Evolutionary conservation across 345 rosid genomes (phyloP), one percentile per base, ranked within the genome.

Genomic region (Orychophragmus violaceus): DNA sequence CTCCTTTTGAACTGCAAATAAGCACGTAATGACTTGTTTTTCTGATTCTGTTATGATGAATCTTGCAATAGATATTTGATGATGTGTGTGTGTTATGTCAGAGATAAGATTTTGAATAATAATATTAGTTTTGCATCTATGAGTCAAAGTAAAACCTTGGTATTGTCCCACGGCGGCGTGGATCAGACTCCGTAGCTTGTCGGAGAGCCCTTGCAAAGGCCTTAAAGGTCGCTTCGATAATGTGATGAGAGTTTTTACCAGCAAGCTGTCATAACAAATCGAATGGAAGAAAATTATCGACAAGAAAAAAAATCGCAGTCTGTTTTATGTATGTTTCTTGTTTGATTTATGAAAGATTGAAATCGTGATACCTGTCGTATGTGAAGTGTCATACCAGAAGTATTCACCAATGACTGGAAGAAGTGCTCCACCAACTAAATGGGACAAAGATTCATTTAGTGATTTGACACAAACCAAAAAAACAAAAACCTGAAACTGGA

Each of bases 131-230:
- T n/a, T n/a, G n/a, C n/a, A n/a, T n/a, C n/a, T 24, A 35, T 17
- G 4, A 33, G 21, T 25, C 1, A 19, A 54, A 4, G 3, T n/a
- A 64, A 66, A 69, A 93, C 95, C 99, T 90, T 14, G 97, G 96
- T 66, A 94, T 80, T 8, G 93, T 81, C 21, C 91, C 93, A 70
- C 78, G 83, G 25, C 89, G 97, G 29, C 88, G 89, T 35, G 80
- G 82, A 45, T 94, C 99, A 59, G 62, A 80, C 67, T 90, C 93
- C 4, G 96, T 83, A 49, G 97, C 99, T 78, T 85, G 91, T 46
- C 96, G 75, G 53, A 94, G 93, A 70, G 99, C 99, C 76, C 97
- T 94, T 22, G 96, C 95, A 74, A 90, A 90, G 66, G 97, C 96
- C 82, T 94, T 94, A 78, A 94, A 94, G 13, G 96, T 90, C 64